A percentile compares a stretch with the other conserved stretches of the same genome.
Conservation (phyloP, 2,329 filamentous ascomycete species). For the Bipolaris bicolor region DNA sequence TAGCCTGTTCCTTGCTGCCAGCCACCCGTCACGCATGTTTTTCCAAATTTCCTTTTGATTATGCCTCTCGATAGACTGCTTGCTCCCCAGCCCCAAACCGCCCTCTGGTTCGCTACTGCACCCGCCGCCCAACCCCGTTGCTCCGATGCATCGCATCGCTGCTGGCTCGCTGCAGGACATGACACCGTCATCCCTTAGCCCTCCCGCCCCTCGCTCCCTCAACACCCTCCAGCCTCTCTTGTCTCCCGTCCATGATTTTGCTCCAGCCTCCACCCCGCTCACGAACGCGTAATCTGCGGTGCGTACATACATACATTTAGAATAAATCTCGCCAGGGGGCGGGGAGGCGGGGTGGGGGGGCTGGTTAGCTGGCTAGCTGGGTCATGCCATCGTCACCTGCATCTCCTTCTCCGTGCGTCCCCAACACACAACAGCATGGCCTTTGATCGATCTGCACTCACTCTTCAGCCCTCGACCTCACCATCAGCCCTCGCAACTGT, state of each 20-base stretch:
- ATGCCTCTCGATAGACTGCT: slow-evolving; percentile 1
- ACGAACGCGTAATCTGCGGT: slow-evolving; percentile 26
- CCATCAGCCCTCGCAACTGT: not conserved
- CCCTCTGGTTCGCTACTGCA: slow-evolving; percentile 5
- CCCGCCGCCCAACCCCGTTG: slow-evolving; percentile 14
- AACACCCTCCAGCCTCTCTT: slow-evolving; percentile 18
- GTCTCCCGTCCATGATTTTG: slow-evolving; percentile 5
- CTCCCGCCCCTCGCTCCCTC: slow-evolving; percentile 27
- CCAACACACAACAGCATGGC: slow-evolving; percentile 17
- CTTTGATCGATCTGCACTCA: slow-evolving; percentile 11
- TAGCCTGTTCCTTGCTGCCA: slow-evolving; percentile 1
- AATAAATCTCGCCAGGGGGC: not conserved
- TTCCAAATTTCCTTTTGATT: slow-evolving; percentile 6
- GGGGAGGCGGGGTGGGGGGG: not conserved
- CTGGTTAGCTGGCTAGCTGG: not conserved
- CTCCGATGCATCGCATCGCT: slow-evolving; percentile 7
- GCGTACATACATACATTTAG: not conserved
- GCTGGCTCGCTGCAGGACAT: slow-evolving; percentile 21
- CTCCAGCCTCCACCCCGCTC: slow-evolving; percentile 17
- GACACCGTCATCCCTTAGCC: slow-evolving; percentile 18
- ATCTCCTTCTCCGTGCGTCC: slow-evolving; percentile 18
- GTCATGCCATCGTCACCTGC: slow-evolving; percentile 7
- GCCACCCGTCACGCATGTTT: slow-evolving; percentile 2
- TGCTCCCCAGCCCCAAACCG: slow-evolving; percentile 9
- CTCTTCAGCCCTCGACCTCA: slow-evolving; percentile 6